Evolutionary conservation across 768 basidiomycete species (phyloP), one percentile per base, ranked within the genome.

Genomic region (Pholiota molesta): DNA sequence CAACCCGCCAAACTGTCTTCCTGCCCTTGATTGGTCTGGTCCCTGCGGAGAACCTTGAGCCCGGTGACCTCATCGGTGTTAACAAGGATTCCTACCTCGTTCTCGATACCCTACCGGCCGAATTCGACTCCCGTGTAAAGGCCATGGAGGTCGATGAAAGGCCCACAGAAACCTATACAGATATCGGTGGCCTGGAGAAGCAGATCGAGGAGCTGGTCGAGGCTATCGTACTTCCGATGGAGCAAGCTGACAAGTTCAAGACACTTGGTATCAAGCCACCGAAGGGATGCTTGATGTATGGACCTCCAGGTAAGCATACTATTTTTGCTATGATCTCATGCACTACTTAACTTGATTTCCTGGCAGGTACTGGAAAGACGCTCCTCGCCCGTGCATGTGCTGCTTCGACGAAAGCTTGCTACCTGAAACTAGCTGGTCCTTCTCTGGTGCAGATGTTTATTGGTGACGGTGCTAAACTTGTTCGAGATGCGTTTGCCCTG

Each of bases 361-460:
- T 52, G 39, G 10, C 61, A 84, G 82, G 96, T 67, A 99, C 97
- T 47, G 97, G 97, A 60, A 99, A 99, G 81, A 99, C 97, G 2
- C 84, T 99, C 7, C 86, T 99, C 56, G 97, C 97, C 39, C 89
- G 97, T 74, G 97, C 97, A 45, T 99, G 97, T 75, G 97, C 97
- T 4, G 96, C 96, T 1, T 95, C 97, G 69, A 98, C 97, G 51
- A 92, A 97, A 66, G 97, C 97, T 8, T 99, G 97, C 75, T 99
- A 97, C 74, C 85, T 99, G 66, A 99, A 99, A 76, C 86, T 99
- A 28, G 97, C 97, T 37, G 97, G 95, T 19, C 97, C 97, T 26
- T 96, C 96, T 55, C 85, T 99, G 56, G 97, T 99, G 13, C 97
- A 99, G 77, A 99, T 99, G 97, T 99, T 97, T 76, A 99, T 99